phyloP scores from a whole-genome alignment of 306 rosid genomes.

The Nissolia schottii region DNA sequence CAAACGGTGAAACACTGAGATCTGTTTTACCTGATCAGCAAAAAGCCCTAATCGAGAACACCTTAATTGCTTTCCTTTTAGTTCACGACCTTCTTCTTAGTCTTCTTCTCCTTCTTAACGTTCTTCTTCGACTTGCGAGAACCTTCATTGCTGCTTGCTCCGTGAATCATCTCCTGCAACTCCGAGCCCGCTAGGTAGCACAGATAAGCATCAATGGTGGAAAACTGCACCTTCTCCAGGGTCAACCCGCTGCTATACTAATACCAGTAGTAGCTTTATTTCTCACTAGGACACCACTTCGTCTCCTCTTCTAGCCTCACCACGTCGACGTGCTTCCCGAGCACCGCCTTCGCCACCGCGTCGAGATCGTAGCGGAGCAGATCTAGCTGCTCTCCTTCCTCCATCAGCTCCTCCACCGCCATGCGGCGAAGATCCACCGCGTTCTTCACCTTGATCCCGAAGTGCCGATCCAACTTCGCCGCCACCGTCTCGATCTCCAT shows the following conservation, averaged over 20 bases:
- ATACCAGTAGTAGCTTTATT: background rate
- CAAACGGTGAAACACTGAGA: too few relatives aligned
- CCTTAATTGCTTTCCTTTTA: too few relatives aligned
- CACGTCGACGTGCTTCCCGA: slow-evolving; percentile 10
- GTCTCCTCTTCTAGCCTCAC: slow-evolving; percentile 9
- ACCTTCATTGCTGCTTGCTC: background rate
- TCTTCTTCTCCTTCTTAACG: background rate
- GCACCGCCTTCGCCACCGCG: background rate
- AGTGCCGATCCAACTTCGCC: background rate
- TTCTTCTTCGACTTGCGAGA: background rate
- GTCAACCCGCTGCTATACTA: background rate
- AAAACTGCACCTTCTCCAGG: background rate
- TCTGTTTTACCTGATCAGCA: too few relatives aligned
- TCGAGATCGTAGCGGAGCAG: slow-evolving; percentile 13
- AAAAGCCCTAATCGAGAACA: too few relatives aligned
- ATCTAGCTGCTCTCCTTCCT: background rate
- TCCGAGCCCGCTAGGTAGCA: slow-evolving; percentile 2
- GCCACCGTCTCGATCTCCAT: background rate
- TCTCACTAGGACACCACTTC: background rate
- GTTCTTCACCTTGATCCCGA: slow-evolving; percentile 12
- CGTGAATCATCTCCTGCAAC: background rate
- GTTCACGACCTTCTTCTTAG: background rate
- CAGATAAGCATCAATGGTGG: slow-evolving; percentile 15
- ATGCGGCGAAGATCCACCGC: background rate
- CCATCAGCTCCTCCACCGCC: background rate